Evolutionary conservation across 2,329 filamentous ascomycete genomes (phyloP), one percentile per base, ranked within the genome.

Genomic region (Chalara sp.): DNA sequence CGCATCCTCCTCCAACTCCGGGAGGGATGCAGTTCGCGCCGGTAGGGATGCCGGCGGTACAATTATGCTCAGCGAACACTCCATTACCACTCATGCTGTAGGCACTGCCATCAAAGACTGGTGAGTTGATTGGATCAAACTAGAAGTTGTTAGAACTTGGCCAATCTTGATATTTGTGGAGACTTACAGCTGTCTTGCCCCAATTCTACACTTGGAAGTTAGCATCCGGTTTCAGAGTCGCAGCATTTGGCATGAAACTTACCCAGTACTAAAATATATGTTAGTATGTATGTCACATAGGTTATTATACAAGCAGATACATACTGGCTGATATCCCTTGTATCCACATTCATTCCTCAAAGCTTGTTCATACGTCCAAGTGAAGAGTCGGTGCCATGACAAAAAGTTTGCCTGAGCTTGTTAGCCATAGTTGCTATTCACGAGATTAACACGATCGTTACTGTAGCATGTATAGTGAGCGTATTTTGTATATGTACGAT

Each of bases 1-100:
- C 68, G 57, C 76, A 81, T 1, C 78, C 78, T 40, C 78, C 77
- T 11, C 78, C 78, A 1, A 69, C 69, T 21, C 75, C 78, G 1
- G 71, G 70, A 0, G 72, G 73, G 50, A 63, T 53, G 55, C 67
- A 44, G n/a, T 49, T 21, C 8, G 2, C 1, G 5, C 31, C 30
- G 4, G 32, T 41, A 13, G 50, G 12, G 7, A 46, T 32, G 21
- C 37, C 31, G 11, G 53, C 45, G 12, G 59, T 57, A 12, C 58
- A 56, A 3, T 56, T 54, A 40, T 63, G 53, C 5, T 56, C 49
- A 6, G 58, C 54, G 41, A 61, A 66, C 1, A 48, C 65, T n/a
- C 76, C 76, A 52, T 78, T 72, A 32, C 75, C 74, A 29, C 69
- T 69, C 67, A 78, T 63, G 49, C 69, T 72, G 44, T 70, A 74